phyloP scores from a whole-genome alignment of 805 yeast species.

The Candida takata region DNA sequence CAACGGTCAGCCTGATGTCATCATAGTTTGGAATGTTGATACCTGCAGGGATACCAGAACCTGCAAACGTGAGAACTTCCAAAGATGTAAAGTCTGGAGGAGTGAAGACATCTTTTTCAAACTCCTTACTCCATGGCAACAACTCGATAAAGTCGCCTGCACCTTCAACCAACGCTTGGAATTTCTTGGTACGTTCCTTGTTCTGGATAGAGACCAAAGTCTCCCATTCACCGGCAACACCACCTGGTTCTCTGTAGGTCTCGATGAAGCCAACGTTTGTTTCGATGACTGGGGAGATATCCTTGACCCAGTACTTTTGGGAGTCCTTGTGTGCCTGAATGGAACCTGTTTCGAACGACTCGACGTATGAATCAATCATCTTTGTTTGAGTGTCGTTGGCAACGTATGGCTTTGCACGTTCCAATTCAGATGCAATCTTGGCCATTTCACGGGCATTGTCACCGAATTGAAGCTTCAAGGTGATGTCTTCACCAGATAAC shows the following conservation, averaged over 20 bases:
- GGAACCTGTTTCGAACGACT: constrained; percentile 73
- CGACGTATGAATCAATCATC: constrained; percentile 60
- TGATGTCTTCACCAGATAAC: constrained; percentile 32
- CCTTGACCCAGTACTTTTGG: constrained; percentile 84
- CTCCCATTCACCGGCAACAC: constrained; percentile 92
- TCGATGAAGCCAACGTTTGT: constrained; percentile 88
- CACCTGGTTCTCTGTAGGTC: constrained; percentile 88
- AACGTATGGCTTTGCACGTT: constrained; percentile 50
- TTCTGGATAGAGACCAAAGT: constrained; percentile 87
- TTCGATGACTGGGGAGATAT: constrained; percentile 69
- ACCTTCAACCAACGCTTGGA: constrained; percentile 56
- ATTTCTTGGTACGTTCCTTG: constrained; percentile 77
- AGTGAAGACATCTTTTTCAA: constrained; percentile 78
- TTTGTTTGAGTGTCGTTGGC: constrained; percentile 67
- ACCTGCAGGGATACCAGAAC: constrained; percentile 89
- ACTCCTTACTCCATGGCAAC: constrained; percentile 73
- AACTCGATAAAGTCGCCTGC: constrained; percentile 59
- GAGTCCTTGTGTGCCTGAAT: constrained; percentile 81
- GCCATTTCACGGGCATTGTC: constrained; percentile 66
- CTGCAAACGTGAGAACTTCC: constrained; percentile 85
- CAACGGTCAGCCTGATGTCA: constrained; percentile 74
- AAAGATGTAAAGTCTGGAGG: constrained; percentile 91
- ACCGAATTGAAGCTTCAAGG: constrained; percentile 58
- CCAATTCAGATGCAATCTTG: constrained; percentile 48
- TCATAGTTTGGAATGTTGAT: constrained; percentile 91